Evolutionary conservation across 2,329 filamentous ascomycete genomes (phyloP), one percentile per base, ranked within the genome.

Genomic region (Xylariaceae sp.): DNA sequence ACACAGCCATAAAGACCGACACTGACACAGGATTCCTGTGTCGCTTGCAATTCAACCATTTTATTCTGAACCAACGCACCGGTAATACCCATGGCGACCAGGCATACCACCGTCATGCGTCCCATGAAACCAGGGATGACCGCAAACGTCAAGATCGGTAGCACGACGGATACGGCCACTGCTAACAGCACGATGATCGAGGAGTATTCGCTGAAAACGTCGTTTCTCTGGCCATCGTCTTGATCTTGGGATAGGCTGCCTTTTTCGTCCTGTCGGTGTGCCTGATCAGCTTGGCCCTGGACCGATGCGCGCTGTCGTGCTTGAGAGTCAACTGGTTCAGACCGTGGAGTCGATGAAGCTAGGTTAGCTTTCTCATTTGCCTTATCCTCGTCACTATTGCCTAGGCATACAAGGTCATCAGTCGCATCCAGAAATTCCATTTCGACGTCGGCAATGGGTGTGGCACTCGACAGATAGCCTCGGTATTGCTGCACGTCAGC

Each of bases 401-500:
- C 68, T 2, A 78, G 61, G 9, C 75, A 76, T 17, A 88, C 70
- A 10, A 88, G 76, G 63, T 88, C 86, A 4, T 80, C 73, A 10
- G 74, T 69, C 3, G 75, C 72, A 45, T 83, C 78, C 4, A 89
- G 77, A 66, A 89, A 89, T 3, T 76, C 76, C 2, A 79, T 78
- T 71, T 91, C 88, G 7, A 74, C 68, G 47, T 84, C 78, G 44
- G 81, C 80, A 51, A 90, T 80, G 5, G 82, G 80, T 37, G 76
- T 75, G 59, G 81, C 78, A 9, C 73, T 76, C 6, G 75, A 72
- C 49, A 89, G 80, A 73, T 85, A 89, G 5, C 73, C 66, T 48
- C 79, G 80, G 73, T 81, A 75, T 60, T 75, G 71, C 11, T 73
- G 70, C 15, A 85, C 74, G 54, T 89, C 84, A 8, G 76, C 72